Evolutionary conservation across 2,329 filamentous ascomycete species (phyloP).

Genomic region (Colletotrichum salicis): DNA sequence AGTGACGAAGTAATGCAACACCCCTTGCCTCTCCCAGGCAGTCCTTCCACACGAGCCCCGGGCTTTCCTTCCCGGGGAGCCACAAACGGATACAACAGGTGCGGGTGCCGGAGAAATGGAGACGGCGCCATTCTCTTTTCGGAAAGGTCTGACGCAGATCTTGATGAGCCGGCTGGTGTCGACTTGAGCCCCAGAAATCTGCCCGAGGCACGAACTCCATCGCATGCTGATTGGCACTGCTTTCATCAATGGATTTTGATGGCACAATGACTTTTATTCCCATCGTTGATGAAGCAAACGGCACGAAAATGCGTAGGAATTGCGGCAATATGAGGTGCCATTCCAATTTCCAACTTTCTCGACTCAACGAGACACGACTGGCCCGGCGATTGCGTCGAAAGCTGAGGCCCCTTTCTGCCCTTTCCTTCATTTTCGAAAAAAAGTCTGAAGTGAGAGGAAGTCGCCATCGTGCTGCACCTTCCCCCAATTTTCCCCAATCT

Average conservation of each 20-base stretch:
- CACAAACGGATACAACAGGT: constrained; percentile 10
- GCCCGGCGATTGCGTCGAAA: neutral
- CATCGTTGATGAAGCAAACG: neutral
- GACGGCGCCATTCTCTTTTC: neutral
- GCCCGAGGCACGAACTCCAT: constrained; percentile 16
- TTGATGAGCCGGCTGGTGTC: neutral
- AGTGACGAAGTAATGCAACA: neutral
- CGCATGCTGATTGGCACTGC: neutral
- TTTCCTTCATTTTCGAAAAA: neutral
- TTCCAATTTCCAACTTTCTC: neutral
- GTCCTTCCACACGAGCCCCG: constrained; percentile 9
- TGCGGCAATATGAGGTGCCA: neutral
- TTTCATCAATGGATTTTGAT: neutral
- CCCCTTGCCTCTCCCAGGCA: neutral
- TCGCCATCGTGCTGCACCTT: neutral
- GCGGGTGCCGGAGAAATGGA: neutral
- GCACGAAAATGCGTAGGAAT: neutral
- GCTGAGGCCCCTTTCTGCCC: neutral
- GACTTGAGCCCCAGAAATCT: constrained; percentile 13
- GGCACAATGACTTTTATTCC: neutral
- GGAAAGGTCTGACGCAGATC: neutral
- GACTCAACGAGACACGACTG: neutral
- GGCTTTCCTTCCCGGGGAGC: neutral
- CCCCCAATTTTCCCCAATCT: constrained; percentile 23
- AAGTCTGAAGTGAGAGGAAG: neutral